Percentiles rank a stretch among this genome's conserved stretches.
These are phyloP conservation scores for Tetrapisispora arboricola DNA, from an alignment of 805 yeast species.

Conservation along the genomic window DNA sequence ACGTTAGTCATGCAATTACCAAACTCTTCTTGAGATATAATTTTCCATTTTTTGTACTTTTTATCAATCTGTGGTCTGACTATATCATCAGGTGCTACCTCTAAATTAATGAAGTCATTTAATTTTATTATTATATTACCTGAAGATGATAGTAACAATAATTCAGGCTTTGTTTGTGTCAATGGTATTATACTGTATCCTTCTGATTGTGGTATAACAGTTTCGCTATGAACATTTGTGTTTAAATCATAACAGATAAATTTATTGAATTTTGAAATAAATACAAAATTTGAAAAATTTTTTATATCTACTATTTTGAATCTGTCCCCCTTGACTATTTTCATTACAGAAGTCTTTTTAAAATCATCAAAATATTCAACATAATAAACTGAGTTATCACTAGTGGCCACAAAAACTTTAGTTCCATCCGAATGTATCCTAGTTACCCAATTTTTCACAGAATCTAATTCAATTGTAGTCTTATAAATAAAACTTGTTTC, in stretches of 20 bases:
- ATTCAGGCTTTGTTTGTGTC: neutral
- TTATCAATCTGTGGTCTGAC: constrained; percentile 20
- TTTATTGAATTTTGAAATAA: constrained; percentile 7
- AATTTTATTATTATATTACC: neutral
- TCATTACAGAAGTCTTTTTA: neutral
- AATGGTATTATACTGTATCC: neutral
- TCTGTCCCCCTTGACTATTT: constrained; percentile 10
- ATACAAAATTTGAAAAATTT: constrained; percentile 7
- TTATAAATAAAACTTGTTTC: neutral
- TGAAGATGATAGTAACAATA: neutral
- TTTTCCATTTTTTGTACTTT: constrained; percentile 23
- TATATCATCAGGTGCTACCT: constrained; percentile 11
- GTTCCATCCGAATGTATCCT: constrained; percentile 10
- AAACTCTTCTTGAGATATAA: constrained; percentile 14
- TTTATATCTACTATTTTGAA: constrained; percentile 16
- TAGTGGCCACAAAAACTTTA: constrained; percentile 9
- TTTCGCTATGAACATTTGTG: neutral
- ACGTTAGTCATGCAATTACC: constrained; percentile 21
- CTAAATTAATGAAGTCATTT: constrained; percentile 4
- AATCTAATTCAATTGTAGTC: neutral
- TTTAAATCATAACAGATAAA: neutral
- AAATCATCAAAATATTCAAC: neutral
- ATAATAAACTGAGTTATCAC: constrained; percentile 20
- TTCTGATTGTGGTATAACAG: neutral
- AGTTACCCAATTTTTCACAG: constrained; percentile 14